These are phyloP conservation scores for Xylariaceae sp. DNA, from an alignment of 2,329 filamentous ascomycete genomes.

Conservation along the genomic window DNA sequence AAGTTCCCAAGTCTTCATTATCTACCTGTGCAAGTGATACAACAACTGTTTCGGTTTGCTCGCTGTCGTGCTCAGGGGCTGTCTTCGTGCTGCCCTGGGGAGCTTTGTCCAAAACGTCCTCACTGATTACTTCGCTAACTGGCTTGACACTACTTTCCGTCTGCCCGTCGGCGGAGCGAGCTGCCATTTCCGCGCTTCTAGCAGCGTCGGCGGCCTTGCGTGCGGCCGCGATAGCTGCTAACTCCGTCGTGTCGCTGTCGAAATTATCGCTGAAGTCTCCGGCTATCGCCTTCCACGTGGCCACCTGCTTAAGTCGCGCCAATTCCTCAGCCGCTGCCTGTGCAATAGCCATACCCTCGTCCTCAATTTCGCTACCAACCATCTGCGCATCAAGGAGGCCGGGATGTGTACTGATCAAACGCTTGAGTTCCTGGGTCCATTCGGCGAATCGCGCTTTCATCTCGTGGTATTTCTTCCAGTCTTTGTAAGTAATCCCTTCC, in stretches of 20 bases:
- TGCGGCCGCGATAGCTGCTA: constrained; percentile 52
- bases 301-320: constrained; percentile 77
- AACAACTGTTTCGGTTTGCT: constrained; percentile 37
- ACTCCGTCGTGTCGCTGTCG: constrained; percentile 65
- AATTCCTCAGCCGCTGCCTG: constrained; percentile 80
- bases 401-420: constrained; percentile 73
- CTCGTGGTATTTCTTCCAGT: constrained; percentile 94
- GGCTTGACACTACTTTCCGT: constrained; percentile 21
- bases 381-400: constrained; percentile 69
- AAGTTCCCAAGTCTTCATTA: constrained; percentile 26
- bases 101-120: constrained; percentile 36
- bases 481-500: constrained; percentile 93
- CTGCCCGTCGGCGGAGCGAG: constrained; percentile 18
- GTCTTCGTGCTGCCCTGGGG: constrained; percentile 26
- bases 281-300: constrained; percentile 78
- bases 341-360: constrained; percentile 78
- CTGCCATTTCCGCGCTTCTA: constrained; percentile 26
- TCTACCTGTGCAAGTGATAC: constrained; percentile 25
- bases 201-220: constrained; percentile 37
- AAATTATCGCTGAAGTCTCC: constrained; percentile 79
- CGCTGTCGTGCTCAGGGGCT: constrained; percentile 23
- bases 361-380: constrained; percentile 70
- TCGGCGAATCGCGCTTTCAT: constrained; percentile 80
- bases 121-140: constrained; percentile 25
- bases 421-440: constrained; percentile 82